phyloP scores from a whole-genome alignment of 768 basidiomycete species.

The Mycena epipterygia region DNA sequence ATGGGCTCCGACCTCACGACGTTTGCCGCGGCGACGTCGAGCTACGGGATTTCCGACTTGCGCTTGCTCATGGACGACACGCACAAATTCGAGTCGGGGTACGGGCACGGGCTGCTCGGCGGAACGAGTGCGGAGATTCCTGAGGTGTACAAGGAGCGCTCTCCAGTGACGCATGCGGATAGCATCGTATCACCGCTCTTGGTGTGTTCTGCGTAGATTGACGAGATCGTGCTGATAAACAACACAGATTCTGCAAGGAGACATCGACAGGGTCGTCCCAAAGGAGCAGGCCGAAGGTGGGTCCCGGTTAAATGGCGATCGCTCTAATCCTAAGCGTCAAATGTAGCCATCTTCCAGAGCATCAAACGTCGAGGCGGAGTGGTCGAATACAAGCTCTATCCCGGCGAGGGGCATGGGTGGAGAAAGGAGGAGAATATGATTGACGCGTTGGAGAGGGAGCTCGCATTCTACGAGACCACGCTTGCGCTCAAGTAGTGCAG shows the following conservation, averaged over 20 bases:
- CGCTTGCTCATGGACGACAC: constrained; percentile 61
- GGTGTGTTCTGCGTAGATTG: constrained; percentile 46
- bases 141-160: constrained; percentile 60
- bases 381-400: constrained; percentile 61
- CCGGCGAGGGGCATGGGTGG: constrained; percentile 68
- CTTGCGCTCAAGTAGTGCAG: constrained; percentile 28
- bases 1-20: constrained; percentile 56
- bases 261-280: constrained; percentile 49
- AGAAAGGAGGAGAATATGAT: constrained; percentile 59
- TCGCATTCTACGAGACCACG: constrained; percentile 56
- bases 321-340: constrained; percentile 61
- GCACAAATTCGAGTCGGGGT: constrained; percentile 68
- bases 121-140: constrained; percentile 63
- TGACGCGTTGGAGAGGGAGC: constrained; percentile 57
- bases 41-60: constrained; percentile 79
- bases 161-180: constrained; percentile 62
- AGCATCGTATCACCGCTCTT: constrained; percentile 66
- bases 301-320: neutral
- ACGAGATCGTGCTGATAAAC: neutral
- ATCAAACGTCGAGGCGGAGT: constrained; percentile 55
- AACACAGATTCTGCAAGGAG: constrained; percentile 67
- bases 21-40: constrained; percentile 74
- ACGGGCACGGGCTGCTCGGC: constrained; percentile 63
- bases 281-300: constrained; percentile 38
- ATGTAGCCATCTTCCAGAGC: constrained; percentile 52